These are phyloP conservation scores for Phytopythium helicoides DNA, from an alignment of 352 stramenopile genomes.

Conservation along the genomic window DNA sequence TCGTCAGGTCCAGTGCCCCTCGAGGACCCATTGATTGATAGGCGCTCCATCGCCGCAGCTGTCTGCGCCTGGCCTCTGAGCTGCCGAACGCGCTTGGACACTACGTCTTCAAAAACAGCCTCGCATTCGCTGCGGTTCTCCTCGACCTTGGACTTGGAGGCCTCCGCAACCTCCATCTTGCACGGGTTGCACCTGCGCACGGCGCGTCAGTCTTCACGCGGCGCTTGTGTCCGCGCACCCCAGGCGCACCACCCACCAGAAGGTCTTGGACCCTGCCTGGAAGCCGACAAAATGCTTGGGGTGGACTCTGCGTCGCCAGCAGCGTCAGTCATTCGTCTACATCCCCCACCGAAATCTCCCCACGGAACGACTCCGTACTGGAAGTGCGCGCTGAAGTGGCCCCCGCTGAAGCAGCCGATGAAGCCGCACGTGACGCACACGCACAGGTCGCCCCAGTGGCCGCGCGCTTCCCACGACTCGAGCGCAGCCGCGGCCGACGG, in stretches of 20 bases:
- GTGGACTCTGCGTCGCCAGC: too few relatives aligned
- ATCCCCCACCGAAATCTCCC: too few relatives aligned
- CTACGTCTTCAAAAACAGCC: slow-evolving; percentile 43
- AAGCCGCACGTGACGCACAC: slow-evolving; percentile 63
- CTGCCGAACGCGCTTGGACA: slow-evolving; percentile 41
- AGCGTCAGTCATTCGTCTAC: too few relatives aligned
- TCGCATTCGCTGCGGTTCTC: slow-evolving; percentile 34
- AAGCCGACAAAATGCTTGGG: slow-evolving; percentile 65
- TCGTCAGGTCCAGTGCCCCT: not conserved
- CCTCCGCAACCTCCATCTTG: slow-evolving; percentile 36
- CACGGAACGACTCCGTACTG: slow-evolving; percentile 30
- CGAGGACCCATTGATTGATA: not conserved
- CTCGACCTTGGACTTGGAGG: slow-evolving; percentile 35
- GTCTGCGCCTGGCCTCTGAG: slow-evolving; percentile 18
- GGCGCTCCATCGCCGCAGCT: not conserved
- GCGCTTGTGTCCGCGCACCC: not conserved
- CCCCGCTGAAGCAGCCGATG: slow-evolving; percentile 47
- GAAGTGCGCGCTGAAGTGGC: slow-evolving; percentile 53
- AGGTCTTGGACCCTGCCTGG: slow-evolving; percentile 39
- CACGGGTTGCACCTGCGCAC: slow-evolving; percentile 45
- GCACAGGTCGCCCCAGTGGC: slow-evolving; percentile 34
- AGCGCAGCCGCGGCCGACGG: too few relatives aligned
- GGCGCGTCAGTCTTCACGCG: too few relatives aligned
- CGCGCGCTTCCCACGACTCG: slow-evolving; percentile 31
- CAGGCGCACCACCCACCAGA: slow-evolving; percentile 62